phyloP scores from a whole-genome alignment of 768 basidiomycete species.

The Boletus vermiculosoides region DNA sequence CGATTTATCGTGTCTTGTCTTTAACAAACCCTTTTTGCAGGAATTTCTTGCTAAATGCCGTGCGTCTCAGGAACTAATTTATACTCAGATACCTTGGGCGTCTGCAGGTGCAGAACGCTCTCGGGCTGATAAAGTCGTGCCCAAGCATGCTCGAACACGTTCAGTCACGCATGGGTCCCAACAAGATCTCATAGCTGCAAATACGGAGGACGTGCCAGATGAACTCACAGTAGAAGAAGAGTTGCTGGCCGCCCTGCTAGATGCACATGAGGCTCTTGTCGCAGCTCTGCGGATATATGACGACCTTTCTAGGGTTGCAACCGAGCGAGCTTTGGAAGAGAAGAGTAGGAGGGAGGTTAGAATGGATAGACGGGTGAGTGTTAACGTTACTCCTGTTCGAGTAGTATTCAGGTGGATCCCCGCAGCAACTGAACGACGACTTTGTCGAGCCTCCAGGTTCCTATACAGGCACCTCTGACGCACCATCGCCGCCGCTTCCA shows the following conservation, averaged over 20 bases:
- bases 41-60: slow-evolving; percentile 82
- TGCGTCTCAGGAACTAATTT: slow-evolving; percentile 80
- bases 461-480: slow-evolving; percentile 29
- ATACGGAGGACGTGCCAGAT: slow-evolving; percentile 34
- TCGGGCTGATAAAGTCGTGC: slow-evolving; percentile 36
- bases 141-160: slow-evolving; percentile 16
- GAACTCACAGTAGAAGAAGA: slow-evolving; percentile 71
- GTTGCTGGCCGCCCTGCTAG: slow-evolving; percentile 69
- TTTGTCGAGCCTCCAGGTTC: slow-evolving; percentile 20
- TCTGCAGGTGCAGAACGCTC: slow-evolving; percentile 76
- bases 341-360: slow-evolving; percentile 65
- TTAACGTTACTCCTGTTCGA: slow-evolving; percentile 29
- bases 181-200: slow-evolving; percentile 20
- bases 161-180: slow-evolving; percentile 20
- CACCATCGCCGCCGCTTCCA: slow-evolving; percentile 26
- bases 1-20: not conserved
- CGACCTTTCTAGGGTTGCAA: slow-evolving; percentile 68
- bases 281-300: slow-evolving; percentile 73
- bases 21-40: slow-evolving; percentile 38
- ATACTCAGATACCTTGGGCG: slow-evolving; percentile 90
- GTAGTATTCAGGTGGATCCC: slow-evolving; percentile 5
- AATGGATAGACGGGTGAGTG: slow-evolving; percentile 60
- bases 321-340: slow-evolving; percentile 56
- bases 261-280: slow-evolving; percentile 68
- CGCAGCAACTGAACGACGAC: slow-evolving; percentile 29